Base-by-base conservation (phyloP, 495 filamentous ascomycete genomes). In the Penicillium angulare region DNA sequence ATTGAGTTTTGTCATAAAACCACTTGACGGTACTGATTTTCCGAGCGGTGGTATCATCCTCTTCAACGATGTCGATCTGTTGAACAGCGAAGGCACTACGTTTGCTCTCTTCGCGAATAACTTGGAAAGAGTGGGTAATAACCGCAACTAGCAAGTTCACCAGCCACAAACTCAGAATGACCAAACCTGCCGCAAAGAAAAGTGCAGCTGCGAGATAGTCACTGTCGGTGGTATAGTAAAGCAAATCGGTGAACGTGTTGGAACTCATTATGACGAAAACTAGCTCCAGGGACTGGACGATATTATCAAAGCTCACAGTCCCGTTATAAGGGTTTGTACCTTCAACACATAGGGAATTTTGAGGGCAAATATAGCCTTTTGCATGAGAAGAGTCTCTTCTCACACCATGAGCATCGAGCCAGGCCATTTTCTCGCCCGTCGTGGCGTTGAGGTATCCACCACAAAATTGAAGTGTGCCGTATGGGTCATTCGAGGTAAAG, bases 181-280 rank as follows among this genome's bases (percentile, higher is more conserved):
- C 83, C 61, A 96, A 86, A 2, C 88, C 90, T 49, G 78, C 80
- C 21, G 86, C 90, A 55, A 95, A 96, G 71, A 91, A 95, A 6
- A 93, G 69, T 7, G 92, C 89, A 4, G 88, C 80, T 1, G 87
- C 82, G 20, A 96, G 81, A 57, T 93, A 97, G 58, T 99, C 93
- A 48, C 87, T 95, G 63, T 95, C 83, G 24, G 86, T 89, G 13
- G 90, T 90, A 56, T 88, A 89, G 63, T 99, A 97, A 65, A 99
- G 86, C 24, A 99, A 68, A 61, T 97, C 90, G 1, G 91, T 86
- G 64, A 92, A 97, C 0, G 93, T 97, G 68, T 99, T 99, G 13
- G 90, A 89, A 56, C 88, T 95, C 90, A 99, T 97, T 56, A 97
- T 84, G 31, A 99, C 90, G 67, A 99, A 99, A n/a, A 99, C 92